Percentiles rank a stretch among this genome's conserved stretches.
Evolutionary conservation across 805 yeast genomes (phyloP).

Genomic region (Candida ficus): DNA sequence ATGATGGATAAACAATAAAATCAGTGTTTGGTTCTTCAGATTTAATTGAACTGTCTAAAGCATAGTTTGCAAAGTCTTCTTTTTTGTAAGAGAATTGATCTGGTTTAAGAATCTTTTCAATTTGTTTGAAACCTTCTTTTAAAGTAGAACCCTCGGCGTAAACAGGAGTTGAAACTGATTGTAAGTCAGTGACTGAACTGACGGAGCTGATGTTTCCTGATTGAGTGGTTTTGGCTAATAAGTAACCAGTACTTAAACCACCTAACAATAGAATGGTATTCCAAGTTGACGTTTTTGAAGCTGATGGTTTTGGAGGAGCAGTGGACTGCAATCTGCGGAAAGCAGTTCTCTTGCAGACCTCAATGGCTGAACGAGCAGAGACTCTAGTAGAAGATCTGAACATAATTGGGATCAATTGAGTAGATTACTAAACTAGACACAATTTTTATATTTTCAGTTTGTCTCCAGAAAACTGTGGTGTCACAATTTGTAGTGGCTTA

Average conservation of each 20-base stretch:
- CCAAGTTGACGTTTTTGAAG: no score
- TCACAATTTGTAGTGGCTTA: no score
- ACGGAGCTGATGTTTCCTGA: conserved; percentile 5
- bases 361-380: neutral
- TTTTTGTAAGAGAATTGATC: conserved; percentile 10
- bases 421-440: no score
- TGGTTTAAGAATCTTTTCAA: conserved; percentile 10
- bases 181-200: conserved; percentile 4
- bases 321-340: conserved; percentile 7
- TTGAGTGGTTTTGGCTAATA: neutral
- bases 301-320: neutral
- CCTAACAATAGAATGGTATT: conserved; percentile 2
- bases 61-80: conserved; percentile 12
- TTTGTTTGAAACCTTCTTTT: conserved; percentile 8
- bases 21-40: conserved; percentile 39
- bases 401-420: no score
- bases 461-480: no score
- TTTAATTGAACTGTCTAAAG: conserved; percentile 2
- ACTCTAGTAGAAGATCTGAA: neutral
- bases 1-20: conserved; percentile 54
- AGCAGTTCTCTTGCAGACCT: neutral
- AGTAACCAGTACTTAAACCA: conserved; percentile 13
- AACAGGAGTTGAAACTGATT: conserved; percentile 2
- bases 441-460: no score
- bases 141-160: conserved; percentile 12